Conservation (phyloP, 345 rosid genomes). For the Eutrema yunnanense region DNA sequence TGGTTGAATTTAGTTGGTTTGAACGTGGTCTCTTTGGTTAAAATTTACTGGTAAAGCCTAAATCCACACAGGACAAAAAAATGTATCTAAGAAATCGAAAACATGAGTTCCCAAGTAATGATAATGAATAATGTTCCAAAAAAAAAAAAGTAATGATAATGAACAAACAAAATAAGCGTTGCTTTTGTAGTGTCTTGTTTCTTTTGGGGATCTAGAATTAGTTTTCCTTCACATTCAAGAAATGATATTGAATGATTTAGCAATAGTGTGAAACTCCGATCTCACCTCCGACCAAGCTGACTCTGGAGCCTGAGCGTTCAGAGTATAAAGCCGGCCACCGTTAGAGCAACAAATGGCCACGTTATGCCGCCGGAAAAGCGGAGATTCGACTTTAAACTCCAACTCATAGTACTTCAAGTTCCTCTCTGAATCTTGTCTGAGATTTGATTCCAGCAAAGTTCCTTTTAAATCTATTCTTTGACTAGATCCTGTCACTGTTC, state of each 20-base stretch:
- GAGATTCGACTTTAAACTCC: constrained; percentile 74
- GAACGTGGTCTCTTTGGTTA: background rate
- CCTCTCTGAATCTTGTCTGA: constrained; percentile 45
- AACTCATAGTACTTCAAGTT: constrained; percentile 58
- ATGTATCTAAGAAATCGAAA: background rate
- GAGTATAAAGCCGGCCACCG: constrained; percentile 52
- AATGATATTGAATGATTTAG: constrained; percentile 52
- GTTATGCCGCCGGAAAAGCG: constrained; percentile 60
- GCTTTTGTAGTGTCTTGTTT: no score
- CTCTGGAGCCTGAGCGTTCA: constrained; percentile 78
- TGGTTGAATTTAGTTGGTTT: background rate
- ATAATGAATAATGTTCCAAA: background rate
- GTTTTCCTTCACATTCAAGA: constrained; percentile 14
- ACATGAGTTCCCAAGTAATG: background rate
- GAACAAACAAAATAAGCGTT: no score
- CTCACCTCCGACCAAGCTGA: constrained; percentile 56
- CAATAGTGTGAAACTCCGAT: constrained; percentile 41
- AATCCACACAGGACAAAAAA: no score
- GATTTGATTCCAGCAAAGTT: constrained; percentile 43
- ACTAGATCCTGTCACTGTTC: constrained; percentile 47
- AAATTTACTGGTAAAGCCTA: background rate
- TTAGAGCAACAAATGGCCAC: constrained; percentile 63
- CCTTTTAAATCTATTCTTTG: constrained; percentile 48
- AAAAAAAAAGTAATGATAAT: no score
- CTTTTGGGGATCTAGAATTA: no score